Evolutionary conservation across 106 monocot genomes (phyloP).

Genomic region (Hemerocallis citrina): DNA sequence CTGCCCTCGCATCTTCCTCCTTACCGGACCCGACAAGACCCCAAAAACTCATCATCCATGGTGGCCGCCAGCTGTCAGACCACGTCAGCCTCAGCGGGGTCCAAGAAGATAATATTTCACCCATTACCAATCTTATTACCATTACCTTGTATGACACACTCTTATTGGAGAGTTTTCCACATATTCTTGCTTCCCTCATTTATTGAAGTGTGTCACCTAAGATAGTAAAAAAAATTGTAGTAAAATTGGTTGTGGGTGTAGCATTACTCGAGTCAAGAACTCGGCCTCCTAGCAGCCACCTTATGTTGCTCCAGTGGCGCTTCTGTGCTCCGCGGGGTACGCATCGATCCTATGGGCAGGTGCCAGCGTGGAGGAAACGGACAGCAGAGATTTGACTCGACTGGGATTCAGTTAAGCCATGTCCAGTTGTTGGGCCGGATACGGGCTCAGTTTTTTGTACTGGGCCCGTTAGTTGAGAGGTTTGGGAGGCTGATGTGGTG

Average conservation of each 20-base stretch:
- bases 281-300: constrained; percentile 42
- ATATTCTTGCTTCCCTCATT: too few species aligned
- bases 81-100: constrained; percentile 37
- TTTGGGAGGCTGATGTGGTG: constrained; percentile 39
- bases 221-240: too few species aligned
- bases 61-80: constrained; percentile 34
- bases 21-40: neutral
- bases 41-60: constrained; percentile 26
- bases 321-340: constrained; percentile 24
- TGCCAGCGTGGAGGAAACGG: constrained; percentile 20
- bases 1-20: neutral
- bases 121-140: too few species aligned
- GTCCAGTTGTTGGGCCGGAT: constrained; percentile 24
- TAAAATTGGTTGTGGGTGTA: too few species aligned
- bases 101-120: constrained; percentile 59
- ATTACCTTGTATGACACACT: too few species aligned
- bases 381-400: constrained; percentile 17
- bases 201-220: too few species aligned
- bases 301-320: constrained; percentile 38
- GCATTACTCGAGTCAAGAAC: too few species aligned
- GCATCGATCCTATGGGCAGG: constrained; percentile 25
- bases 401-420: constrained; percentile 21
- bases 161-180: too few species aligned
- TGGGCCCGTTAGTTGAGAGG: constrained; percentile 42
- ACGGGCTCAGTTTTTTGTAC: constrained; percentile 43